Conservation (phyloP, 495 filamentous ascomycete genomes). For the Ascodesmis nigricans region DNA sequence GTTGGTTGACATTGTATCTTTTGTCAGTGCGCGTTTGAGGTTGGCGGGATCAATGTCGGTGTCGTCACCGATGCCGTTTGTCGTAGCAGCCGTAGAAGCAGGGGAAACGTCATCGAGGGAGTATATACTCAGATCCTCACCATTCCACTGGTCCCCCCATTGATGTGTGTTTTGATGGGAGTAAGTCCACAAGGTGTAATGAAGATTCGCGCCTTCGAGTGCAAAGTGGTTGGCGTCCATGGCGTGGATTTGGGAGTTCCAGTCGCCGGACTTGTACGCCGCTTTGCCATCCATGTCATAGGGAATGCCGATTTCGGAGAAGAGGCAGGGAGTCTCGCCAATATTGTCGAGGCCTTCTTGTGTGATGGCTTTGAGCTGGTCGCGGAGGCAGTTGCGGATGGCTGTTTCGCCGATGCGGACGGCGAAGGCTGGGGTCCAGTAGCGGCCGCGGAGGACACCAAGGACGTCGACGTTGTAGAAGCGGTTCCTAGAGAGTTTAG, state of each 20-base stretch:
- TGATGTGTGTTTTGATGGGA: conserved; percentile 61
- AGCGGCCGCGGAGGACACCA: conserved; percentile 71
- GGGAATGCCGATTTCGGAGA: conserved; percentile 91
- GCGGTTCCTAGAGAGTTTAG: conserved; percentile 38
- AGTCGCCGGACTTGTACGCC: conserved; percentile 92
- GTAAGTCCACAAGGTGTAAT: conserved; percentile 81
- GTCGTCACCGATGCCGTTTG: conserved; percentile 23
- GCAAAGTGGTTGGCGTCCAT: conserved; percentile 97
- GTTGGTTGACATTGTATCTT: conserved; percentile 39
- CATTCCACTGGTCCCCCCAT: conserved; percentile 92
- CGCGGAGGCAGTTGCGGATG: conserved; percentile 79
- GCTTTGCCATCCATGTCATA: conserved; percentile 97
- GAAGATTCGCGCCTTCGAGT: conserved; percentile 50
- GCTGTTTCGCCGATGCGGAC: conserved; percentile 86
- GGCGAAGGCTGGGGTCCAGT: conserved; percentile 67
- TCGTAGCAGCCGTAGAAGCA: conserved; percentile 22
- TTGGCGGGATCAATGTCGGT: conserved; percentile 44
- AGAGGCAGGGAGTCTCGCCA: conserved; percentile 71
- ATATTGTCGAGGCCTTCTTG: conserved; percentile 79
- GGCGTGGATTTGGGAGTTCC: conserved; percentile 72
- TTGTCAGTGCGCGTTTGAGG: conserved; percentile 47
- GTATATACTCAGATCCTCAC: conserved; percentile 82
- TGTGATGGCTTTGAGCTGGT: conserved; percentile 71
- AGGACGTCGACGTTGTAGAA: conserved; percentile 93
- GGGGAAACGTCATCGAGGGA: conserved; percentile 49